Evolutionary conservation across 2,329 filamentous ascomycete species (phyloP).

Genomic region (Colletotrichum scovillei): DNA sequence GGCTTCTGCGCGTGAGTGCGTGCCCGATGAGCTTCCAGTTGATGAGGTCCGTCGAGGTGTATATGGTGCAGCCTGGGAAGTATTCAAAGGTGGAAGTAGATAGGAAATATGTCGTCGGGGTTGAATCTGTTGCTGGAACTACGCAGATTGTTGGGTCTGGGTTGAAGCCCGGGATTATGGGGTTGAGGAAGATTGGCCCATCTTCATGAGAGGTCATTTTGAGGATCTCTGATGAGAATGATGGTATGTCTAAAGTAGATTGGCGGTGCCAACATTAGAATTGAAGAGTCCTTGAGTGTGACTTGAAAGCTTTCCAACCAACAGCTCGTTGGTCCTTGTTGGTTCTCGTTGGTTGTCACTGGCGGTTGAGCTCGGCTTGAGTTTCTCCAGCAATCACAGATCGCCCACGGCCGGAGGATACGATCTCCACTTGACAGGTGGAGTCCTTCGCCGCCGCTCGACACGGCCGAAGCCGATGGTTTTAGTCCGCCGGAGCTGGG

Average conservation of each 20-base stretch:
- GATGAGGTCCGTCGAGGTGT: constrained; percentile 64
- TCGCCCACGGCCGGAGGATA: neutral
- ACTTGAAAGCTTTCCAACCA: neutral
- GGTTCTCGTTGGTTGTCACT: neutral
- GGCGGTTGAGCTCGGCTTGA: constrained; percentile 1
- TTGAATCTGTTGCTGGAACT: constrained; percentile 43
- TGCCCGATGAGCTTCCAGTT: constrained; percentile 65
- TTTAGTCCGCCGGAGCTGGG: neutral
- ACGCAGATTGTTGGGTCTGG: constrained; percentile 66
- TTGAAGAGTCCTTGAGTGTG: neutral
- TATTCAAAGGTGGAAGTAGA: constrained; percentile 72
- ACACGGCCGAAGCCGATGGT: neutral
- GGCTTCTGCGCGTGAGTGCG: constrained; percentile 60
- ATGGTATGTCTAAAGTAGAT: neutral
- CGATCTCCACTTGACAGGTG: neutral
- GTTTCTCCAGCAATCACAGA: constrained; percentile 36
- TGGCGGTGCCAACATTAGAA: too few relatives aligned
- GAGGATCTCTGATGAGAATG: neutral
- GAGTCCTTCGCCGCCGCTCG: neutral
- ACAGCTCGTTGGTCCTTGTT: neutral
- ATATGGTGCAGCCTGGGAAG: constrained; percentile 71
- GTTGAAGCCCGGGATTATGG: constrained; percentile 70
- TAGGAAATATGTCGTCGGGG: constrained; percentile 61
- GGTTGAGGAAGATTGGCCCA: constrained; percentile 53
- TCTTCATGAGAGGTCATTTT: neutral